These are phyloP conservation scores for Skeletonema grethae DNA, from an alignment of 108 stramenopile species.

Conservation along the genomic window DNA sequence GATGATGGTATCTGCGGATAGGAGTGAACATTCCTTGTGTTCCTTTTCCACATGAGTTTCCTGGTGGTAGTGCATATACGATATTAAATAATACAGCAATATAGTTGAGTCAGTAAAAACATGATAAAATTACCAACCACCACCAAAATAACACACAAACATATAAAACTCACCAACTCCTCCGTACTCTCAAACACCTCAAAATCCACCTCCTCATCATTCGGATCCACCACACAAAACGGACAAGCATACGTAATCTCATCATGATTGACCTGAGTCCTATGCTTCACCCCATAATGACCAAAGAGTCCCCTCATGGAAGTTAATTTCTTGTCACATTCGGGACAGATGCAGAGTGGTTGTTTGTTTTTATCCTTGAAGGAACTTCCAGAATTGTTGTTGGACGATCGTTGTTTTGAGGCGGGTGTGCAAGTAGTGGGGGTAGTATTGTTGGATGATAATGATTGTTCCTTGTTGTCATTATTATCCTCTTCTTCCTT, in stretches of 20 bases:
- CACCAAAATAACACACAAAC: not conserved
- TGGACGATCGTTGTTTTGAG: not conserved
- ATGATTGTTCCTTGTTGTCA: not conserved
- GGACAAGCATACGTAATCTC: constrained; percentile 19
- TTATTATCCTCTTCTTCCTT: not conserved
- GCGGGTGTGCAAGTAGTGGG: not conserved
- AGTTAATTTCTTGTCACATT: constrained; percentile 17
- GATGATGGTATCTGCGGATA: not conserved
- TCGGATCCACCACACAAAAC: constrained; percentile 6
- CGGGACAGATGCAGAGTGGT: constrained; percentile 26
- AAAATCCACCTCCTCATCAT: constrained; percentile 7
- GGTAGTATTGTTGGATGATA: not conserved
- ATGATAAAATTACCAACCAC: not conserved
- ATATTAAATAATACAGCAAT: not conserved
- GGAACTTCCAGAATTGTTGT: not conserved
- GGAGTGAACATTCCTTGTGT: not conserved
- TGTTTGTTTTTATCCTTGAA: not conserved
- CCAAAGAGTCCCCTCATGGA: constrained; percentile 18
- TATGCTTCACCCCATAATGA: constrained; percentile 17
- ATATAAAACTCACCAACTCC: not conserved
- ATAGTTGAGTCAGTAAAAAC: not conserved
- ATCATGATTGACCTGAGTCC: constrained; percentile 10
- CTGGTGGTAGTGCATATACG: not conserved
- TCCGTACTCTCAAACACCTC: constrained; percentile 2
- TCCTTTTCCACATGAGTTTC: not conserved